phyloP scores from a whole-genome alignment of 2,329 filamentous ascomycete species.

The Claviceps arundinis region DNA sequence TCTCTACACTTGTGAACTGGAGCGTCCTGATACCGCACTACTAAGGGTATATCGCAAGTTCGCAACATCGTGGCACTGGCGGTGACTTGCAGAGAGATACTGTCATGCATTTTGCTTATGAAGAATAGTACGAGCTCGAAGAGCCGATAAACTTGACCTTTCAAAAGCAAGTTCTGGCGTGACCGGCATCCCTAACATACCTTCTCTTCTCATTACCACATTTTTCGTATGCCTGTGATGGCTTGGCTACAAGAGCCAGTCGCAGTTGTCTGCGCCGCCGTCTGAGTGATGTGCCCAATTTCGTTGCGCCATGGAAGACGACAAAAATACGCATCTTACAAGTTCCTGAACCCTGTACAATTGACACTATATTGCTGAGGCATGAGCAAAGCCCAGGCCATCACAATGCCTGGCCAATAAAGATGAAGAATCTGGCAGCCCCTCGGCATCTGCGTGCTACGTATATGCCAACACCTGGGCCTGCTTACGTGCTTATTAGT shows the following conservation, averaged over 20 bases:
- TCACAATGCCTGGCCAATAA: slow-evolving; percentile 4
- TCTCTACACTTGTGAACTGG: slow-evolving; percentile 69
- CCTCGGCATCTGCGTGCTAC: slow-evolving; percentile 75
- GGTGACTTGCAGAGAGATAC: slow-evolving; percentile 74
- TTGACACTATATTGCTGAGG: no score
- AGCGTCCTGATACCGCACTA: slow-evolving; percentile 38
- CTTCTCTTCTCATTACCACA: background rate
- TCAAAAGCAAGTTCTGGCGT: slow-evolving; percentile 75
- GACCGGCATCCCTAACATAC: slow-evolving; percentile 13
- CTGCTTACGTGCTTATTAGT: slow-evolving; percentile 81
- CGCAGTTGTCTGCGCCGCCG: no score
- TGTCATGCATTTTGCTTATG: slow-evolving; percentile 78
- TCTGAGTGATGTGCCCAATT: no score
- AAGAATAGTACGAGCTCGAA: slow-evolving; percentile 71
- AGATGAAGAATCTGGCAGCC: slow-evolving; percentile 54
- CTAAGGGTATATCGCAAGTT: slow-evolving; percentile 41
- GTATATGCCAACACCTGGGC: slow-evolving; percentile 83
- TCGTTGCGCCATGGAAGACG: no score
- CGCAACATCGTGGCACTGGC: slow-evolving; percentile 53
- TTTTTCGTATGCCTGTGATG: no score
- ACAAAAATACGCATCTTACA: no score
- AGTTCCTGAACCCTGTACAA: no score
- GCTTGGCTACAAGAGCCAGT: no score
- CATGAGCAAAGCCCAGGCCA: no score
- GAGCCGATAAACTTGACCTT: slow-evolving; percentile 76